Evolutionary conservation across 805 yeast species (phyloP).

Genomic region (Kodamaea laetipori): DNA sequence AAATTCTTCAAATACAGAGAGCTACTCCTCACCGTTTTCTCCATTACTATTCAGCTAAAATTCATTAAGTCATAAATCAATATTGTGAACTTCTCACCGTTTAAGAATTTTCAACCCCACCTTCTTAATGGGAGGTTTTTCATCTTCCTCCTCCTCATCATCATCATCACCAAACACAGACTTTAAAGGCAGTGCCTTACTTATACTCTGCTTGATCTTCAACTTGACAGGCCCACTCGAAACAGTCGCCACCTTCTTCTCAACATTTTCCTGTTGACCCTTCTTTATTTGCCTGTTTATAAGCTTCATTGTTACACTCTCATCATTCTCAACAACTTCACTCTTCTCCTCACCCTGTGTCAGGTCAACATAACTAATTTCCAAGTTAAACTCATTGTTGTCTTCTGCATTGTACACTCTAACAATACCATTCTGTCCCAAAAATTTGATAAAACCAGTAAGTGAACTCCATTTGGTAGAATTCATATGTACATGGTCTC

Average conservation of each 20-base stretch:
- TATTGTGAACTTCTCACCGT: not conserved
- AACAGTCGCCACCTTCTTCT: not conserved
- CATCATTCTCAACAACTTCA: conserved; percentile 43
- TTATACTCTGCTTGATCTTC: conserved; percentile 10
- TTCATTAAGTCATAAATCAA: too few relatives aligned
- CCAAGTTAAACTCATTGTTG: conserved; percentile 40
- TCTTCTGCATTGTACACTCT: conserved; percentile 43
- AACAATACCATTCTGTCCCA: conserved; percentile 60
- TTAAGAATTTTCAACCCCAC: too few relatives aligned
- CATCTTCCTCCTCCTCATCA: conserved; percentile 15
- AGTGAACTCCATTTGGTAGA: conserved; percentile 80
- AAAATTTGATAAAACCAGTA: conserved; percentile 62
- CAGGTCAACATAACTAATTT: conserved; percentile 32
- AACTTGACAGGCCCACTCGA: conserved; percentile 26
- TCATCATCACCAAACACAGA: conserved; percentile 14
- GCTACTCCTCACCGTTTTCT: too few relatives aligned
- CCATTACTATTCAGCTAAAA: too few relatives aligned
- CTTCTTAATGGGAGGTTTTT: conserved; percentile 4
- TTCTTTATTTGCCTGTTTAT: conserved; percentile 56
- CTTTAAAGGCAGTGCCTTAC: not conserved
- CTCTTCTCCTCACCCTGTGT: conserved; percentile 42
- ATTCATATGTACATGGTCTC: conserved; percentile 86
- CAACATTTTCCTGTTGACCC: conserved; percentile 29
- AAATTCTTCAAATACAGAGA: too few relatives aligned
- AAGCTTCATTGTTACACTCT: conserved; percentile 42